These are phyloP conservation scores for Tulasnella sp. DNA, from an alignment of 768 basidiomycete genomes.

Conservation along the genomic window DNA sequence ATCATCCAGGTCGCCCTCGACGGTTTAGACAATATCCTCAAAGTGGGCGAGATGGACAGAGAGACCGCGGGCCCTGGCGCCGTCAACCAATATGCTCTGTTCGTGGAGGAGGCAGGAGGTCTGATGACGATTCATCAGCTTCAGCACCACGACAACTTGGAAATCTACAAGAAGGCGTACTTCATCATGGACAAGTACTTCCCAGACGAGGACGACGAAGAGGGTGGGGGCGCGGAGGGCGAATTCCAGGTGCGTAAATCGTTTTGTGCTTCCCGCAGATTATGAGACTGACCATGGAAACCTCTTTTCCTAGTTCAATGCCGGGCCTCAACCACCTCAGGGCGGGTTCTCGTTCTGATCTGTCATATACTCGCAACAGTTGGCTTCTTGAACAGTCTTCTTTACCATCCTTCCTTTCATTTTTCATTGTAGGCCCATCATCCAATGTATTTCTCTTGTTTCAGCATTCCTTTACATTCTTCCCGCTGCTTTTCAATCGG, in stretches of 20 bases:
- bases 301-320: conserved; percentile 62
- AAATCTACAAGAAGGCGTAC: conserved; percentile 99
- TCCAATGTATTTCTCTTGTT: background rate
- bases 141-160: conserved; percentile 98
- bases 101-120: conserved; percentile 95
- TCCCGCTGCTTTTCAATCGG: background rate
- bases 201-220: conserved; percentile 89
- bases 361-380: background rate
- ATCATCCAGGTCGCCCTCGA: conserved; percentile 98
- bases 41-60: conserved; percentile 95
- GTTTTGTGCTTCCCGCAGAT: conserved; percentile 39
- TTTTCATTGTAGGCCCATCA: background rate
- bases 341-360: conserved; percentile 84
- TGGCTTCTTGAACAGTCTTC: background rate
- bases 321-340: conserved; percentile 81
- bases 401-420: background rate
- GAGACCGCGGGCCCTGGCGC: conserved; percentile 73
- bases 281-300: conserved; percentile 57
- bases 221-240: conserved; percentile 60
- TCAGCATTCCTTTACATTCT: background rate
- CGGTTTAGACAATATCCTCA: conserved; percentile 96
- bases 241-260: conserved; percentile 38
- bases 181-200: conserved; percentile 98
- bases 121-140: conserved; percentile 99
- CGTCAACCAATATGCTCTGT: conserved; percentile 88